A percentile compares a stretch with the other conserved stretches of the same genome.
Evolutionary conservation across 306 rosid genomes (phyloP).

Genomic region (Argentina anserina): DNA sequence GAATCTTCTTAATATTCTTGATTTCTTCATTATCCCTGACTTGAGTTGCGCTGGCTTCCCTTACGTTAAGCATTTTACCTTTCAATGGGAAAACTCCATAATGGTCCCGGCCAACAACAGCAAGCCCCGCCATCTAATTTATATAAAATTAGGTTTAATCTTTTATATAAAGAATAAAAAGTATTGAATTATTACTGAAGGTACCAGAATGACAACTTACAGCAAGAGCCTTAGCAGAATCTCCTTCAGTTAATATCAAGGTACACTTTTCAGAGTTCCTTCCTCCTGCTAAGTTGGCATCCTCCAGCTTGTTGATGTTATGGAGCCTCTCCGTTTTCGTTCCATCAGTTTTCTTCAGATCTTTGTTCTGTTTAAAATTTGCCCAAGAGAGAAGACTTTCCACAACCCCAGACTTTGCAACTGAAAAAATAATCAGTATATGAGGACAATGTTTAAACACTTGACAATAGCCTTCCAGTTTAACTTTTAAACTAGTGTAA

Average conservation of each 20-base stretch:
- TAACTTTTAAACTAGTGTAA: not conserved
- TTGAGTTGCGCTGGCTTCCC: conserved; percentile 89
- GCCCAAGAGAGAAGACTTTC: conserved; percentile 95
- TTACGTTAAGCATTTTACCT: conserved; percentile 87
- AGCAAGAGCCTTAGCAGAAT: conserved; percentile 97
- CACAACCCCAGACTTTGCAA: conserved; percentile 80
- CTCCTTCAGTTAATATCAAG: conserved; percentile 94
- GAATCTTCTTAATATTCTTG: conserved; percentile 82
- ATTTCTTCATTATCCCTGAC: conserved; percentile 81
- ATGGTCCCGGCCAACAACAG: conserved; percentile 83
- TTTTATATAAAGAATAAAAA: not conserved
- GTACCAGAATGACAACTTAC: conserved; percentile 40
- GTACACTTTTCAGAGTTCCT: conserved; percentile 83
- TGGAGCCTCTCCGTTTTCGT: conserved; percentile 79
- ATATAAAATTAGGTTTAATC: conserved; percentile 14
- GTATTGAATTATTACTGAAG: not conserved
- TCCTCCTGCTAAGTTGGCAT: conserved; percentile 94
- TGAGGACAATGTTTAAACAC: conserved; percentile 4
- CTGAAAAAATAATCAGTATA: conserved; percentile 35
- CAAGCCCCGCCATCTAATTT: conserved; percentile 88
- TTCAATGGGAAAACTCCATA: conserved; percentile 94
- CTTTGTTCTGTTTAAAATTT: conserved; percentile 79
- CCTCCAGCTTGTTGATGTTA: conserved; percentile 81
- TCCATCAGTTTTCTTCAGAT: conserved; percentile 89
- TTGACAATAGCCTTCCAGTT: not conserved